phyloP scores from a whole-genome alignment of 2,329 filamentous ascomycete genomes.

The Colletotrichum gloeosporioides region DNA sequence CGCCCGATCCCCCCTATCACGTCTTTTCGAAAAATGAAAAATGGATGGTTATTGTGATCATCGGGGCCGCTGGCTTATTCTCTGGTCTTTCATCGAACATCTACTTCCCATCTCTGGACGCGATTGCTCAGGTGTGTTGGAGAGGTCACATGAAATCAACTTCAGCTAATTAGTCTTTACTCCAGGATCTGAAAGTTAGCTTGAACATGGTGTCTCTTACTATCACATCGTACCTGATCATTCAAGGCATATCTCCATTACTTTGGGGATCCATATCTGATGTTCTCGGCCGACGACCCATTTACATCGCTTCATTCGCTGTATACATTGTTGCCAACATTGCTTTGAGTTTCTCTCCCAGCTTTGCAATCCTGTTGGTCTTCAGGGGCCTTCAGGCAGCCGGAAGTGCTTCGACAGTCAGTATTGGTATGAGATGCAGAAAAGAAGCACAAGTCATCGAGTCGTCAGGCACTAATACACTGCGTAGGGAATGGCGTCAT shows the following conservation, averaged over 20 bases:
- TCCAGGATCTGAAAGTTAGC: conserved; percentile 33
- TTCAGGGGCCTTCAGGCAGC: conserved; percentile 53
- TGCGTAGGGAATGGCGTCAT: conserved; percentile 35
- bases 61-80: conserved; percentile 56
- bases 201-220: conserved; percentile 39
- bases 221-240: conserved; percentile 52
- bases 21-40: conserved; percentile 44
- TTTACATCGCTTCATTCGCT: conserved; percentile 49
- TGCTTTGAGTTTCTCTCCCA: conserved; percentile 46
- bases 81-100: conserved; percentile 58
- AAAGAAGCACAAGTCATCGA: not conserved
- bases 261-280: conserved; percentile 56
- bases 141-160: fast-evolving
- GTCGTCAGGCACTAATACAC: not conserved
- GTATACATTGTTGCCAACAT: conserved; percentile 54
- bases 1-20: conserved; percentile 29
- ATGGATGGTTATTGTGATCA: conserved; percentile 51
- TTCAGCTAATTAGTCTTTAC: not conserved
- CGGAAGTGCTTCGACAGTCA: conserved; percentile 52
- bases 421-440: conserved; percentile 40
- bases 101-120: conserved; percentile 50
- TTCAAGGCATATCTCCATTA: conserved; percentile 54
- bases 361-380: conserved; percentile 46
- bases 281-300: conserved; percentile 46
- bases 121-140: conserved; percentile 35